Evolutionary conservation across 129 eudicot species (phyloP).

Genomic region (Flaveria ramosissima): DNA sequence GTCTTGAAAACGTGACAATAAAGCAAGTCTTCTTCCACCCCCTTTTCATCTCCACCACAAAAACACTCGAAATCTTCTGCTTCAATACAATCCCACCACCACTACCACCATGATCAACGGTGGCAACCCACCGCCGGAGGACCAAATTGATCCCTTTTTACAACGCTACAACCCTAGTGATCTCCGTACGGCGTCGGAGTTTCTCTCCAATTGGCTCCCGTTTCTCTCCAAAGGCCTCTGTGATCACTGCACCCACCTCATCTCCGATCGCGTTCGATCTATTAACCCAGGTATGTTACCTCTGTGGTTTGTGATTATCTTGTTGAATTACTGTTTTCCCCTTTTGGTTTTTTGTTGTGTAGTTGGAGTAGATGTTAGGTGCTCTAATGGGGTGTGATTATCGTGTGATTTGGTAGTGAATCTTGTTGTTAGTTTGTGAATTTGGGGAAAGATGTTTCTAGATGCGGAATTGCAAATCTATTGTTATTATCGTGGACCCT

Average conservation of each 20-base stretch:
- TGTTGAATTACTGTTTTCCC: no score
- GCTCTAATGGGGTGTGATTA: neutral
- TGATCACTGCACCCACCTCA: constrained; percentile 45
- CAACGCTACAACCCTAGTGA: constrained; percentile 57
- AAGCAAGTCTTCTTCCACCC: constrained; percentile 2
- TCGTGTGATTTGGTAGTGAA: neutral
- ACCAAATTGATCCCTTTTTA: constrained; percentile 54
- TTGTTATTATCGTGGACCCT: neutral
- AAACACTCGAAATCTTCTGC: neutral
- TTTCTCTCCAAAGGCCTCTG: constrained; percentile 78
- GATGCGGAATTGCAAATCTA: no score
- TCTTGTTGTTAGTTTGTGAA: neutral
- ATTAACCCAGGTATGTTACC: constrained; percentile 39
- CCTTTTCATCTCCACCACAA: neutral
- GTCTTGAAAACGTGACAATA: neutral
- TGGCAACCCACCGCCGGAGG: constrained; percentile 25
- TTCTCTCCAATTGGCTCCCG: constrained; percentile 78
- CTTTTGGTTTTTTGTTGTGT: no score
- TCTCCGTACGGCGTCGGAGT: constrained; percentile 70
- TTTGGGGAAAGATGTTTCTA: neutral
- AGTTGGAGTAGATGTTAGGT: no score
- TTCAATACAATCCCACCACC: neutral
- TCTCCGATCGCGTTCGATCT: constrained; percentile 66
- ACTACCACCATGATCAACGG: constrained; percentile 33
- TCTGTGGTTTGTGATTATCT: neutral